phyloP scores from a whole-genome alignment of 768 basidiomycete species.

The Boletus subcaerulescens region DNA sequence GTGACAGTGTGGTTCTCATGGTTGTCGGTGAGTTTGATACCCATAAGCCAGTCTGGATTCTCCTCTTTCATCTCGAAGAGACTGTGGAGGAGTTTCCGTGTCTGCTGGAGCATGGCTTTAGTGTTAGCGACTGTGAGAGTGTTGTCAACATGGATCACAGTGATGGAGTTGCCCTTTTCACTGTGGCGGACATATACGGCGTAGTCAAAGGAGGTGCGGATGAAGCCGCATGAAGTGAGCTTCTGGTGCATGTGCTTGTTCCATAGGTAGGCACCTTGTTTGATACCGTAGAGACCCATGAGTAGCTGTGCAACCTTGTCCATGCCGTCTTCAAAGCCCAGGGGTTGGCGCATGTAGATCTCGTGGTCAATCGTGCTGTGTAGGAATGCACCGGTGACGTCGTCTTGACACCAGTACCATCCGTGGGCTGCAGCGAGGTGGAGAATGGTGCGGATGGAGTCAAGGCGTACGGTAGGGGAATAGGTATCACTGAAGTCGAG shows the following conservation, averaged over 20 bases:
- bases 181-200: not conserved
- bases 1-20: too few species aligned
- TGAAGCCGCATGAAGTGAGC: not conserved
- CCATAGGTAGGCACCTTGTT: slow-evolving; percentile 36
- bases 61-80: not conserved
- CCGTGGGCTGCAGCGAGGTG: too few species aligned
- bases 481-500: too few species aligned
- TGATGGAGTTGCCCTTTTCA: not conserved
- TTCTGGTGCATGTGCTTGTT: slow-evolving; percentile 20
- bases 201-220: not conserved
- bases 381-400: slow-evolving; percentile 7
- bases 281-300: slow-evolving; percentile 15
- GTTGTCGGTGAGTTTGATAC: too few species aligned
- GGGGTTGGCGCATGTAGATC: slow-evolving; percentile 41
- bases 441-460: too few species aligned
- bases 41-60: not conserved
- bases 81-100: not conserved
- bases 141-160: not conserved
- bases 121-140: not conserved
- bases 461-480: too few species aligned
- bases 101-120: not conserved
- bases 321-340: slow-evolving; percentile 30
- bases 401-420: slow-evolving; percentile 7
- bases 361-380: slow-evolving; percentile 22
- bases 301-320: slow-evolving; percentile 21